Percentiles rank a stretch among this genome's conserved stretches.
Conservation (phyloP, 257 asterid genomes). For the Verbascum thapsus region DNA sequence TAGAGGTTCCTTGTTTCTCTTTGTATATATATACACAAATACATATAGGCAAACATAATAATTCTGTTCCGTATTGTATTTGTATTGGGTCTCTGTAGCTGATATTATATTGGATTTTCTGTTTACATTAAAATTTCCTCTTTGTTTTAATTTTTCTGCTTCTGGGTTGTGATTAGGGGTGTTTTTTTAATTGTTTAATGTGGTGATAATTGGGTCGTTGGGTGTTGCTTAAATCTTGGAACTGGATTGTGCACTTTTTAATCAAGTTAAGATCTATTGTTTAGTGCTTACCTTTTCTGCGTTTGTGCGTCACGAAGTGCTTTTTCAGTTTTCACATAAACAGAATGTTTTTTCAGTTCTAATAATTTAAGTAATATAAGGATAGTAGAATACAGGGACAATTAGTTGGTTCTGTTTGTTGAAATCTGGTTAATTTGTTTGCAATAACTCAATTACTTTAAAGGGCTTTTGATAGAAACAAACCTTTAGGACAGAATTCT, state of each 20-base stretch:
- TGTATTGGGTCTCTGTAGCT: slow-evolving; percentile 23
- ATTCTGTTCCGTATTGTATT: slow-evolving; percentile 17
- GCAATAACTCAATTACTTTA: not conserved
- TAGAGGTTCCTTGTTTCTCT: slow-evolving; percentile 26
- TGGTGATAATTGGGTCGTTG: slow-evolving; percentile 30
- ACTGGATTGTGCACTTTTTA: slow-evolving; percentile 39
- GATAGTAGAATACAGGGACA: slow-evolving; percentile 18
- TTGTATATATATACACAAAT: slow-evolving; percentile 29
- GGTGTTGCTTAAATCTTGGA: slow-evolving; percentile 32
- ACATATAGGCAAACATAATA: slow-evolving; percentile 17
- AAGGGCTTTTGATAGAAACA: slow-evolving; percentile 15
- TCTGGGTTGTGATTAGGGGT: slow-evolving; percentile 34
- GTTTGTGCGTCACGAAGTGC: slow-evolving; percentile 25
- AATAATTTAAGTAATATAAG: slow-evolving; percentile 3
- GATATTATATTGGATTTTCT: slow-evolving; percentile 32
- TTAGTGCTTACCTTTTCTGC: slow-evolving; percentile 27
- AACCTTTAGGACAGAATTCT: slow-evolving; percentile 4
- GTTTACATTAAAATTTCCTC: slow-evolving; percentile 3
- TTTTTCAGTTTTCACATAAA: slow-evolving; percentile 16
- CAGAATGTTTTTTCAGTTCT: slow-evolving; percentile 13
- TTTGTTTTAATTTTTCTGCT: slow-evolving; percentile 25
- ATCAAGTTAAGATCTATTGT: slow-evolving; percentile 49
- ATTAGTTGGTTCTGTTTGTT: slow-evolving; percentile 12
- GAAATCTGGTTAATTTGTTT: slow-evolving; percentile 22
- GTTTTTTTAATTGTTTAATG: slow-evolving; percentile 13